These are phyloP conservation scores for Cystofilobasidium ferigula DNA, from an alignment of 768 basidiomycete species.

Conservation along the genomic window DNA sequence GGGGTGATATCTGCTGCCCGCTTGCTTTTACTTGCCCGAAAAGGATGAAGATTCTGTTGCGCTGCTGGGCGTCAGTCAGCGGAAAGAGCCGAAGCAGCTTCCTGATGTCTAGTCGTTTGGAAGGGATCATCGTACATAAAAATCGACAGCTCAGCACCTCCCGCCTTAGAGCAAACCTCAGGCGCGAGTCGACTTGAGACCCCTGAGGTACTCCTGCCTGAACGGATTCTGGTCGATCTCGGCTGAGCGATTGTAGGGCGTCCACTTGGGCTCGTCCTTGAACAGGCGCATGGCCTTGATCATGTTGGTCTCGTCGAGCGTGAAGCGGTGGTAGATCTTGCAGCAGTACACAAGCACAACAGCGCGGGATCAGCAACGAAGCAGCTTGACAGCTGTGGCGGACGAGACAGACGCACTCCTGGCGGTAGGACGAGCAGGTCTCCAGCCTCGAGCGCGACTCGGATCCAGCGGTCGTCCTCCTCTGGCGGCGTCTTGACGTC, in stretches of 20 bases:
- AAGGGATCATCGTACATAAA: too few species aligned
- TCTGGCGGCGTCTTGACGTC: conserved; percentile 62
- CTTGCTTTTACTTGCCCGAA: too few species aligned
- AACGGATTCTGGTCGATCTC: conserved; percentile 19
- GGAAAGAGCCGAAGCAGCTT: too few species aligned
- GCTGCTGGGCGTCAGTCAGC: too few species aligned
- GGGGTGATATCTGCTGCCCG: too few species aligned
- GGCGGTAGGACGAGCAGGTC: conserved; percentile 80
- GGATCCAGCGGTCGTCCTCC: conserved; percentile 58
- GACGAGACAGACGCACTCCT: conserved; percentile 39
- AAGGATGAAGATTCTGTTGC: too few species aligned
- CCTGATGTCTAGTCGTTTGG: too few species aligned
- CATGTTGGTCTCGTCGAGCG: conserved; percentile 61
- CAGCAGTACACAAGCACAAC: neutral
- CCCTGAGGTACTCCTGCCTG: conserved; percentile 16
- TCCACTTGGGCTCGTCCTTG: conserved; percentile 91
- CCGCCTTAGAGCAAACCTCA: too few species aligned
- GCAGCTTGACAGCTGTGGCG: neutral
- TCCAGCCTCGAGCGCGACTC: conserved; percentile 60
- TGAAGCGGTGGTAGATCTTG: conserved; percentile 46
- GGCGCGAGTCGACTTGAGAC: too few species aligned
- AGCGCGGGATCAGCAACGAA: neutral
- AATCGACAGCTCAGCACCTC: too few species aligned
- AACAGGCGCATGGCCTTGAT: conserved; percentile 74
- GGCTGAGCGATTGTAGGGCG: conserved; percentile 15